Base-by-base conservation (phyloP, 371 early-diverging fungal species). In the Haplosporangium sp. region DNA sequence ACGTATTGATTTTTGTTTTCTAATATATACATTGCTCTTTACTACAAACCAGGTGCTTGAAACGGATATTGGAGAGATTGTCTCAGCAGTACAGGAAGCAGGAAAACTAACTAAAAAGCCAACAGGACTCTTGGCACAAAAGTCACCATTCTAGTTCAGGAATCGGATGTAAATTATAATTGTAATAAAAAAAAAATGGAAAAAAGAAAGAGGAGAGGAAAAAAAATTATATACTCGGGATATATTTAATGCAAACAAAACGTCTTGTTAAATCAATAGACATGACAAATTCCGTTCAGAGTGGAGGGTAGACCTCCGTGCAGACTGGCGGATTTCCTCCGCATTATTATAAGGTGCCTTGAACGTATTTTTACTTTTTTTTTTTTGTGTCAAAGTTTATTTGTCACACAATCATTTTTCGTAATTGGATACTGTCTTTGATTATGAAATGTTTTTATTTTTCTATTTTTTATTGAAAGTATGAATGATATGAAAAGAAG, bases 11-110 rank as follows among this genome's bases (percentile, higher is more conserved):
- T 45, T 42, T 45, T 45, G 45, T 10, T 45, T 45, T 45, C 45
- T 45, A 45, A 45, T 45, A 3, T 42, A 48, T 53, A 27, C 38
- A 34, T 71, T 48, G 7, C 44, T 52, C 38, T 13, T 37, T 1
- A 37, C 47, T 37, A 1, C 10, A 13, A 42, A 20, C 20, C 72
- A 85, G 84, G 92, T 92, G 6, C 79, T 90, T 44, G 92, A 92
- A 61, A 92, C 92, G 44, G 90, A 89, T 67, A 89, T 90, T 73
- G 81, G 83, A 61, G 91, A 91, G 47, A 90, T 92, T 63, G 88
- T 90, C 13, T 71, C 84, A 27, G 91, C 92, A 38, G 88, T 92
- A 45, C 86, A 87, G 61, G 92, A 88, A 55, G 81, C 84, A 65
- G 88, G 87, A 69, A 69, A 67, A 56, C 79, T 87, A 34, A 83